Percentiles rank a stretch among this genome's conserved stretches.
Conservation (phyloP, 2,329 filamentous ascomycete genomes). For the Colletotrichum filicis region DNA sequence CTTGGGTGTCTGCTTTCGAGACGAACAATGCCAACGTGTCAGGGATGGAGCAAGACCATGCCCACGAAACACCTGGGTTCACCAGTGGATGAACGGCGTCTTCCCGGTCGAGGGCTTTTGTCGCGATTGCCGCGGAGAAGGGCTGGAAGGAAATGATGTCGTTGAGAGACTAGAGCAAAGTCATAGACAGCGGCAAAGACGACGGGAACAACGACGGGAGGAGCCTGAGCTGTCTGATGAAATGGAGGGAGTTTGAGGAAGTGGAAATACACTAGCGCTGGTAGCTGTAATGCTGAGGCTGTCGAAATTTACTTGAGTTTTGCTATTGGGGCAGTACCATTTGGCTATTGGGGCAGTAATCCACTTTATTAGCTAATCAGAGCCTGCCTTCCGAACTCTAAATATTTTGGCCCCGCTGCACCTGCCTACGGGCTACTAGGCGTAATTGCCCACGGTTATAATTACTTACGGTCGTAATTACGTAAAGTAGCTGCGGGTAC, state of each 20-base stretch:
- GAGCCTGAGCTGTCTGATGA: background rate
- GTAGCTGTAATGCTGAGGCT: background rate
- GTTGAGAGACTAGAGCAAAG: background rate
- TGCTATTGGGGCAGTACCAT: too few species aligned
- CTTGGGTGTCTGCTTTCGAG: background rate
- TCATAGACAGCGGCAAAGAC: background rate
- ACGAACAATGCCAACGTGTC: background rate
- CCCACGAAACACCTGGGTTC: background rate
- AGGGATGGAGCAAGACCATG: background rate
- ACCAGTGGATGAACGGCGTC: background rate
- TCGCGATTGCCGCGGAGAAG: background rate
- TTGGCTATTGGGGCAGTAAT: too few species aligned
- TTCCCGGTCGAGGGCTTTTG: background rate
- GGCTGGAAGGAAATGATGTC: background rate
- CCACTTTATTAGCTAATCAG: too few species aligned
- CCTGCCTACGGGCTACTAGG: too few species aligned
- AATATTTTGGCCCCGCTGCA: too few species aligned
- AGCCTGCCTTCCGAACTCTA: too few species aligned
- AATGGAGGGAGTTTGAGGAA: background rate
- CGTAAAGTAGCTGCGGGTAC: too few species aligned
- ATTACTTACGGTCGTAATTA: too few species aligned
- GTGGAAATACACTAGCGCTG: background rate
- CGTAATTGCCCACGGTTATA: too few species aligned
- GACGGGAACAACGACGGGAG: too few species aligned
- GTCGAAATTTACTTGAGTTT: background rate